Base-by-base conservation (phyloP, 345 rosid species). In the Passiflora organensis region DNA sequence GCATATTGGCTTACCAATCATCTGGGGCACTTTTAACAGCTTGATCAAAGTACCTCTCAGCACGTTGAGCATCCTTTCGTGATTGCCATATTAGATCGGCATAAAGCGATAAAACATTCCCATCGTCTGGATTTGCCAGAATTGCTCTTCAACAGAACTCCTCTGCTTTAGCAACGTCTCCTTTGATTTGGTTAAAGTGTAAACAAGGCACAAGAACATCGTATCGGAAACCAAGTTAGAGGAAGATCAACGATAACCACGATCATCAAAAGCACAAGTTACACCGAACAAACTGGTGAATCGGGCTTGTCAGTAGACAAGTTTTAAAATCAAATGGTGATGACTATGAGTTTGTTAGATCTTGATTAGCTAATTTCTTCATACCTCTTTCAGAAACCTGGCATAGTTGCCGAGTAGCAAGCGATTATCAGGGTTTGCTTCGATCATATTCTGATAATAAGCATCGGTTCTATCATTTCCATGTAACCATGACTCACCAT, bases 391-490 rank as follows among this genome's bases (percentile, higher is more conserved):
- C 74, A 83, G 71, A 62, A 81, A 80, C 73, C 52, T 81, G 12
- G 90, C 90, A 62, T 83, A 83, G 67, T 83, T 86, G 47, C 81
- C 86, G 14, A 80, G 80, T 44, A 81, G 58, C 58, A 81, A 78
- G 10, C 84, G 53, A 62, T 78, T 86, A 23, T 64, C 76, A 22
- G 90, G 86, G 53, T 78, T 60, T 19, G 65, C 64, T 11, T 78
- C 71, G 34, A 86, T 83, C 88, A 81, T 78, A 23, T 58, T 75
- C 51, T 62, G 63, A 63, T 80, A 86, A 79, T 83, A 86, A 51
- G 48, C 70, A 15, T 86, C 82, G 34, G 81, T 76, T 37, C 69
- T 62, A 9, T 73, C 80, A 55, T 64, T 73, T 48, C 79, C 75
- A 17, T 66, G 56, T 48, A 48, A 59, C 44, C 64, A 72, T 8